A percentile compares a stretch with the other conserved stretches of the same genome.
Evolutionary conservation across 1,284 basidiomycete species (phyloP).

Genomic region (Cryptococcus sp.): DNA sequence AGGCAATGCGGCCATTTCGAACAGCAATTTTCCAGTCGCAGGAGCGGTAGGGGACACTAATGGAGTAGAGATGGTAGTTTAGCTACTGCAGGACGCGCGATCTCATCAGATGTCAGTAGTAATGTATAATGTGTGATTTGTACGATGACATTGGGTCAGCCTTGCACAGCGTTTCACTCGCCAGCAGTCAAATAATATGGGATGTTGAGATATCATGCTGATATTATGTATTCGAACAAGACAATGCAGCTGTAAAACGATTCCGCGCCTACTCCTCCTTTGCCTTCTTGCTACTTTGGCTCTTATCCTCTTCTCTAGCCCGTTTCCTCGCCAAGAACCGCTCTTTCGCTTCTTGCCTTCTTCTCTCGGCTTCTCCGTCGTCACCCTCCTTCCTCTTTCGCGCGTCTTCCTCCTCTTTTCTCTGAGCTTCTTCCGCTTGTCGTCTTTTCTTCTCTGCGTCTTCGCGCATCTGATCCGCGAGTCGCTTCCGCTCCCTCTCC

Average conservation of each 20-base stretch:
- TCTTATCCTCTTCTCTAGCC: conserved; percentile 62
- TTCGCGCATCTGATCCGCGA: conserved; percentile 70
- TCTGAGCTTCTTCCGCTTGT: conserved; percentile 62
- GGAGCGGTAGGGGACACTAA: too few species aligned
- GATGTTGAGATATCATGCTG: too few species aligned
- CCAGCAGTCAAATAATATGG: too few species aligned
- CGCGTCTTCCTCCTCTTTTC: conserved; percentile 53
- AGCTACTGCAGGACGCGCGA: too few species aligned
- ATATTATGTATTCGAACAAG: too few species aligned
- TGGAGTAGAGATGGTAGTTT: too few species aligned
- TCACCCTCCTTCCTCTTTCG: conserved; percentile 54
- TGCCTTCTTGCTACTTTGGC: conserved; percentile 10
- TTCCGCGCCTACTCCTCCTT: conserved; percentile 20
- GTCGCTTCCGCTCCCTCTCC: conserved; percentile 70
- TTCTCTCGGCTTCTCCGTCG: conserved; percentile 62
- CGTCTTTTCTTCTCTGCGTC: conserved; percentile 61
- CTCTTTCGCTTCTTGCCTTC: conserved; percentile 70
- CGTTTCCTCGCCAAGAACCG: conserved; percentile 79
- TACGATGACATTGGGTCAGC: too few species aligned
- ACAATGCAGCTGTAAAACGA: too few species aligned
- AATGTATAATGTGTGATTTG: too few species aligned
- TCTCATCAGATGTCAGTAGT: too few species aligned
- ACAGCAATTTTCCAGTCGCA: too few species aligned
- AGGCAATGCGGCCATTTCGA: not conserved
- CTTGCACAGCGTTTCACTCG: too few species aligned